Percentiles rank a stretch among this genome's conserved stretches.
Evolutionary conservation across 129 eudicot species (phyloP).

Genomic region (Lactuca saligna): DNA sequence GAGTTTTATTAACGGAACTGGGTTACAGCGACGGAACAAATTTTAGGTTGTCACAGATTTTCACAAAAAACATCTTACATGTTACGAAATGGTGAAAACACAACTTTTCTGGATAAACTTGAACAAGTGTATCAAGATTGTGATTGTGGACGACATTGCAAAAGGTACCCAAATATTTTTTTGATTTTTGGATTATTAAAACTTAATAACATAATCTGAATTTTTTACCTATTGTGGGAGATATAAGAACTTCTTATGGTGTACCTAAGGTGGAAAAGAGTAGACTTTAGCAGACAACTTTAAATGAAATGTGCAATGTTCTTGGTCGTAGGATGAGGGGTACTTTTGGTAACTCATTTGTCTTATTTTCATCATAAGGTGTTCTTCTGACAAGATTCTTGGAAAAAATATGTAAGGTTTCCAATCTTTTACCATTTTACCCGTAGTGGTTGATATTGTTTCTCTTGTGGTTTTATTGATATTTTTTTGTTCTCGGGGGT

Average conservation of each 20-base stretch:
- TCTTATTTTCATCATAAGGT: constrained; percentile 19
- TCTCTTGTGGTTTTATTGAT: too few relatives aligned
- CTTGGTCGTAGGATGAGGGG: constrained; percentile 99
- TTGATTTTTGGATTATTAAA: background rate
- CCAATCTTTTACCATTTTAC: too few relatives aligned
- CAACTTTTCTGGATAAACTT: background rate
- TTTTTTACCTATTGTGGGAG: constrained; percentile 87
- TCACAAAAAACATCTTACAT: too few relatives aligned
- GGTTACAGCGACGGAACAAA: too few relatives aligned
- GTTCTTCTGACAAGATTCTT: too few relatives aligned
- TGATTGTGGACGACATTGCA: constrained; percentile 96
- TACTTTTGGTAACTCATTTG: constrained; percentile 24
- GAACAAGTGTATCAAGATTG: constrained; percentile 92
- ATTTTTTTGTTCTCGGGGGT: too few relatives aligned
- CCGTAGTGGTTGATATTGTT: too few relatives aligned
- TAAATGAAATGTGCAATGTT: constrained; percentile 92
- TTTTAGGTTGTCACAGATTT: too few relatives aligned
- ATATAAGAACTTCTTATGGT: constrained; percentile 93
- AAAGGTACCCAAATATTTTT: constrained; percentile 55
- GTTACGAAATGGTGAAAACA: too few relatives aligned
- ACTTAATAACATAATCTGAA: constrained; percentile 6
- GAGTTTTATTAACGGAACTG: too few relatives aligned
- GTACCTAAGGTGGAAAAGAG: constrained; percentile 94
- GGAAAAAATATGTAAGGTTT: too few relatives aligned
- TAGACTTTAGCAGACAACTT: constrained; percentile 82